Percentiles rank a stretch among this genome's conserved stretches.
phyloP scores from a whole-genome alignment of 2,329 filamentous ascomycete genomes.

The Macrophomina pseudophaseolina region DNA sequence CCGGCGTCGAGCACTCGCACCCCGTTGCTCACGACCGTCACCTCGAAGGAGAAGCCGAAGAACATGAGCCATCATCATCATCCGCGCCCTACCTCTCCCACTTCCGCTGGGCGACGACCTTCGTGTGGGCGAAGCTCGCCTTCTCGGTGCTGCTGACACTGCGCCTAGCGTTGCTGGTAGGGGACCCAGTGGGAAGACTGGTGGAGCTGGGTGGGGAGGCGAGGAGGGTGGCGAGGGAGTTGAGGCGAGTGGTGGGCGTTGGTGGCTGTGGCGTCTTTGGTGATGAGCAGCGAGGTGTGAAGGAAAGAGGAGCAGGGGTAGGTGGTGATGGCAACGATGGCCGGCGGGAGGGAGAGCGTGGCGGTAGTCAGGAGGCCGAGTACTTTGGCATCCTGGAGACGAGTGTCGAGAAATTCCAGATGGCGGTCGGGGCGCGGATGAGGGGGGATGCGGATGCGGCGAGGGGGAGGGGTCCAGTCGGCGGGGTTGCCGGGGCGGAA shows the following conservation, averaged over 20 bases:
- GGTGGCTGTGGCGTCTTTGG: neutral
- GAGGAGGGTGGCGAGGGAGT: conserved; percentile 50
- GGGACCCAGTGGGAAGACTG: conserved; percentile 47
- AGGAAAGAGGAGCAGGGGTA: conserved; percentile 34
- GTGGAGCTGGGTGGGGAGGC: conserved; percentile 51
- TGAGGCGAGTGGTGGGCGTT: conserved; percentile 40
- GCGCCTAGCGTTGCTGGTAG: conserved; percentile 57
- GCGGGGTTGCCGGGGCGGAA: neutral
- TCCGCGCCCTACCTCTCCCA: conserved; percentile 52
- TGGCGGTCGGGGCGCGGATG: conserved; percentile 39
- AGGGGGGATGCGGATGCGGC: conserved; percentile 36
- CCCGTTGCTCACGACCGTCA: no score
- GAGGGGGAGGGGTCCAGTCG: conserved; percentile 17
- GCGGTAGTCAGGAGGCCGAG: conserved; percentile 37
- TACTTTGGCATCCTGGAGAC: conserved; percentile 57
- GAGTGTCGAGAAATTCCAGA: conserved; percentile 58
- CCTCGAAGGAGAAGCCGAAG: no score
- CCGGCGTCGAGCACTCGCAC: conserved; percentile 22
- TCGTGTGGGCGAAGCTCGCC: conserved; percentile 64
- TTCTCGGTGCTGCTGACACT: conserved; percentile 63
- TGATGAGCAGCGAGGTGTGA: neutral
- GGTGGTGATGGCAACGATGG: no score
- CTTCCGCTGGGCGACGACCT: conserved; percentile 61
- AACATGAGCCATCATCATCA: neutral
- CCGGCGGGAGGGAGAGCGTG: no score